Percentiles rank a stretch among this genome's conserved stretches.
Evolutionary conservation across 495 filamentous ascomycete genomes (phyloP).

Genomic region (Penicillium nucicola): DNA sequence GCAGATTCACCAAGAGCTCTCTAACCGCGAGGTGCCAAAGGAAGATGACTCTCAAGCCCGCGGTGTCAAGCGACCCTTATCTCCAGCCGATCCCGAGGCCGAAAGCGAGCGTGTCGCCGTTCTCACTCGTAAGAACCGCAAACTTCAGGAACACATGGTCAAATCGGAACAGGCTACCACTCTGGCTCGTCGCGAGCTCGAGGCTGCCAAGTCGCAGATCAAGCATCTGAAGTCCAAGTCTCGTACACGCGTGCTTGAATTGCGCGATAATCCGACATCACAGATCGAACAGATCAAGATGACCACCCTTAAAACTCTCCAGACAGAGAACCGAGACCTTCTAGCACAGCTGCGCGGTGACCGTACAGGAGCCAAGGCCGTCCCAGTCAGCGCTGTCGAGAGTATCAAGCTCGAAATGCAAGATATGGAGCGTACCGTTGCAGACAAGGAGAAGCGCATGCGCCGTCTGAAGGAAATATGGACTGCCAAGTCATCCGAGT

Average conservation of each 20-base stretch:
- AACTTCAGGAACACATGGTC: constrained; percentile 72
- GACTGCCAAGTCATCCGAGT: constrained; percentile 81
- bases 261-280: constrained; percentile 86
- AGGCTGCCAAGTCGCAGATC: constrained; percentile 68
- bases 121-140: constrained; percentile 77
- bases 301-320: constrained; percentile 69
- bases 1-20: constrained; percentile 66
- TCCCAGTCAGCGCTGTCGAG: constrained; percentile 77
- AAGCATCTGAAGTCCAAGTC: constrained; percentile 66
- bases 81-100: constrained; percentile 64
- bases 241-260: constrained; percentile 78
- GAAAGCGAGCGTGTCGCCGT: constrained; percentile 78
- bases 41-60: constrained; percentile 32
- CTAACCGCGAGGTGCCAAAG: constrained; percentile 51
- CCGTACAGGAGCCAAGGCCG: constrained; percentile 43
- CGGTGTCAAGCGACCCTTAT: constrained; percentile 38
- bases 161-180: constrained; percentile 62
- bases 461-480: constrained; percentile 87
- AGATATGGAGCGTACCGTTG: constrained; percentile 68
- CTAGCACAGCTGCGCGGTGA: constrained; percentile 67
- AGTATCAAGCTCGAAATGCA: constrained; percentile 67
- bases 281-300: constrained; percentile 78
- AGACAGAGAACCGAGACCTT: constrained; percentile 80
- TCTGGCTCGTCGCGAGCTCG: constrained; percentile 70
- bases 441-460: constrained; percentile 79